These are phyloP conservation scores for Teunomyces cretensis DNA, from an alignment of 805 yeast species.

Conservation along the genomic window DNA sequence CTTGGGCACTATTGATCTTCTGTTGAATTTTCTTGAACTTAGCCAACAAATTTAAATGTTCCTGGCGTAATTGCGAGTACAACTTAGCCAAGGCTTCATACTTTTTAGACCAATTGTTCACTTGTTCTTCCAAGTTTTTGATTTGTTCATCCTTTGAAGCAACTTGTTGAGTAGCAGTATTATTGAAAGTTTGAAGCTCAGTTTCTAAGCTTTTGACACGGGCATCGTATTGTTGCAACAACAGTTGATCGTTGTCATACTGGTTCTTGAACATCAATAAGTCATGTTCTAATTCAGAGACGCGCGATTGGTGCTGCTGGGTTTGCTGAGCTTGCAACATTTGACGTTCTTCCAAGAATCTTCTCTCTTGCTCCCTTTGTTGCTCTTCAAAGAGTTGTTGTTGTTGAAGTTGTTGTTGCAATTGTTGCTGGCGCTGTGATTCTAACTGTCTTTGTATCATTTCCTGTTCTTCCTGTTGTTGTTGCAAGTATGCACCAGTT, in stretches of 20 bases:
- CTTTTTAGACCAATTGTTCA: conserved; percentile 75
- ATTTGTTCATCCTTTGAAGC: conserved; percentile 75
- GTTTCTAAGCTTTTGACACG: conserved; percentile 78
- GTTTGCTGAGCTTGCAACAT: conserved; percentile 65
- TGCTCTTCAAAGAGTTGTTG: conserved; percentile 75
- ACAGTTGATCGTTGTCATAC: conserved; percentile 79
- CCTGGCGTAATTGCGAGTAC: conserved; percentile 88
- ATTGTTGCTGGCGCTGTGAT: conserved; percentile 63
- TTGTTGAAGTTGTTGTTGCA: conserved; percentile 65
- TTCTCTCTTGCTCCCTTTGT: conserved; percentile 64
- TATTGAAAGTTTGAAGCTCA: conserved; percentile 61
- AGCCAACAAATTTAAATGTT: conserved; percentile 75
- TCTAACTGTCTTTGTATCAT: conserved; percentile 62
- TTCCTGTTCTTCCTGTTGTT: conserved; percentile 59
- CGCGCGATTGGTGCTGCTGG: conserved; percentile 73
- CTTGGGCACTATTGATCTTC: conserved; percentile 86
- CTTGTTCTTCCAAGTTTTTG: conserved; percentile 67
- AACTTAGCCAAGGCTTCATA: conserved; percentile 87
- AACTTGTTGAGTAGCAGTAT: conserved; percentile 69
- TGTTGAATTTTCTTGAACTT: conserved; percentile 81
- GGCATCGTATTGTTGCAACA: conserved; percentile 84
- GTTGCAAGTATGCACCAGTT: conserved; percentile 48
- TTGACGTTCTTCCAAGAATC: conserved; percentile 67
- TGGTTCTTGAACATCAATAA: conserved; percentile 72
- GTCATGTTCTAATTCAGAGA: conserved; percentile 80